Percentiles rank a stretch among this genome's conserved stretches.
Conservation (phyloP, 768 basidiomycete genomes). For the Suillus bovinus region DNA sequence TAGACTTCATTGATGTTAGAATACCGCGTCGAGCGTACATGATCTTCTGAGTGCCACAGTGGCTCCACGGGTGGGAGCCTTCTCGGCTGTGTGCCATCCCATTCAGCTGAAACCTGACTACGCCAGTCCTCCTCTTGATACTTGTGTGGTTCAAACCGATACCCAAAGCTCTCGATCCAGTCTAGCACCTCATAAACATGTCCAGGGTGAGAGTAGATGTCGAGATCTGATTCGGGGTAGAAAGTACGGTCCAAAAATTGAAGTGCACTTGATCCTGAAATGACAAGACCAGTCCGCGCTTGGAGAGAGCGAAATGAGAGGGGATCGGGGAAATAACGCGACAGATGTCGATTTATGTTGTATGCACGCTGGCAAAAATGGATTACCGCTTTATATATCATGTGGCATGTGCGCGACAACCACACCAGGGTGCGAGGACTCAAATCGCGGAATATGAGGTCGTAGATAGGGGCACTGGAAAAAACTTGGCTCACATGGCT, state of each 20-base stretch:
- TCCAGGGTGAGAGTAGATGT: constrained; percentile 44
- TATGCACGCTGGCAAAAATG: constrained; percentile 30
- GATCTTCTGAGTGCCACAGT: background rate
- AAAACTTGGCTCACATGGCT: constrained; percentile 8
- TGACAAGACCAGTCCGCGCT: constrained; percentile 41
- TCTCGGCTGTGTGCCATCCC: constrained; percentile 21
- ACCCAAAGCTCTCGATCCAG: constrained; percentile 34
- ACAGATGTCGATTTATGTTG: constrained; percentile 38
- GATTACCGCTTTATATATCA: constrained; percentile 15
- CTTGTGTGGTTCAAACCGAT: constrained; percentile 25
- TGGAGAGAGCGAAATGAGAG: constrained; percentile 47
- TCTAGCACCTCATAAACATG: constrained; percentile 32
- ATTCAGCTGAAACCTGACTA: constrained; percentile 9
- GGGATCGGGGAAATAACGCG: constrained; percentile 36
- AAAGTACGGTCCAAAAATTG: constrained; percentile 49
- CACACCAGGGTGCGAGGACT: constrained; percentile 27
- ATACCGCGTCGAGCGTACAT: constrained; percentile 3
- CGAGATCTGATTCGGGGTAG: constrained; percentile 51
- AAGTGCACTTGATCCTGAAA: constrained; percentile 55
- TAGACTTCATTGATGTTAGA: constrained; percentile 17
- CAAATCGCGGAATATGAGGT: constrained; percentile 20
- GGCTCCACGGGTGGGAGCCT: accelerated
- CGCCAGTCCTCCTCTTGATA: constrained; percentile 22
- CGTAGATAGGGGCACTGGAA: constrained; percentile 22
- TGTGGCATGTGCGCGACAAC: constrained; percentile 24